A percentile compares a stretch with the other conserved stretches of the same genome.
Evolutionary conservation across 495 filamentous ascomycete genomes (phyloP).

Genomic region (Antarctomyces pellizariae): DNA sequence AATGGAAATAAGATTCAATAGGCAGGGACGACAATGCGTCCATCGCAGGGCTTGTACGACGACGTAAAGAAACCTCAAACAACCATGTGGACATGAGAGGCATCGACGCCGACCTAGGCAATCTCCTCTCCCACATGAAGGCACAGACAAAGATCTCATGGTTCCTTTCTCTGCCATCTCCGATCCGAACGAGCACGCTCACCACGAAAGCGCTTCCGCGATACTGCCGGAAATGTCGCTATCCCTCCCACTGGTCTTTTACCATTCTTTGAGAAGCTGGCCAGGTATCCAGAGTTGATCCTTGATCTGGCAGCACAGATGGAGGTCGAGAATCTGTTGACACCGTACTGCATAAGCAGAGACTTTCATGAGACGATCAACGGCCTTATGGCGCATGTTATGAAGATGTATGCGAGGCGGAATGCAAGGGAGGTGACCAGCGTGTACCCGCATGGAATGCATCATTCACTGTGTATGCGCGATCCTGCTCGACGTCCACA

Average conservation of each 20-base stretch:
- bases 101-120: no score
- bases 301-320: conserved; percentile 27
- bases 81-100: no score
- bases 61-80: no score
- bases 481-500: conserved; percentile 19
- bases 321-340: conserved; percentile 22
- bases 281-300: conserved; percentile 22
- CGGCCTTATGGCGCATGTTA: conserved; percentile 17
- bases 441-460: conserved; percentile 28
- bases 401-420: conserved; percentile 9
- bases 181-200: no score
- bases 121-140: no score
- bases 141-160: no score
- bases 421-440: conserved; percentile 21
- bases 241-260: conserved; percentile 4
- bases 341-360: conserved; percentile 31
- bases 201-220: no score
- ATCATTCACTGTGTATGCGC: conserved; percentile 23
- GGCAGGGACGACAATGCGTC: no score
- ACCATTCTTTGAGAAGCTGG: conserved; percentile 27
- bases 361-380: conserved; percentile 30
- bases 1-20: no score
- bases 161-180: no score
- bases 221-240: no score
- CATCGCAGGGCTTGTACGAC: no score